Base-by-base conservation (phyloP, 768 basidiomycete genomes). In the Collybia nuda region DNA sequence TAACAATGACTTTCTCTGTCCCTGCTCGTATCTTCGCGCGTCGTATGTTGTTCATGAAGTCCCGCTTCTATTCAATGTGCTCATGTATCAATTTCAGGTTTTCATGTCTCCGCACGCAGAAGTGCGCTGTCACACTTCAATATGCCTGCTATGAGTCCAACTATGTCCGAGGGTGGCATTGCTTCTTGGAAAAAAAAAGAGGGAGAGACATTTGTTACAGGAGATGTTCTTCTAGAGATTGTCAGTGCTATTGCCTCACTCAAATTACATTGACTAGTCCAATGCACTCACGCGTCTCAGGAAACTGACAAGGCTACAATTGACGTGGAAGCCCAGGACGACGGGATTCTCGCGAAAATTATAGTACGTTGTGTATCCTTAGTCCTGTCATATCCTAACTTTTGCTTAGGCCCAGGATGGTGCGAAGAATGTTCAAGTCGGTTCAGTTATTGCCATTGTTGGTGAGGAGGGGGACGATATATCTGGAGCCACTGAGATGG, bases 281-380 rank as follows among this genome's bases (percentile, higher is more conserved):
- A 36, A 51, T 50, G 36, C 40, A 51, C 50, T 47, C 53, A 38
- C 52, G 41, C 37, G 15, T 26, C 32, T 28, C 55, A 96, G 93
- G 97, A 99, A 87, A 99, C 97, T 47, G 97, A 99, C 86, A 99
- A 99, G 81, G 96, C 97, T 18, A 95, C 94, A 42, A 98, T 99
- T 70, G 97, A 99, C 73, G 96, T 99, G 29, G 97, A 99, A 73
- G 93, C 97, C 7, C 95, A 95, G 74, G 97, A 98, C 38, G 97
- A 99, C 59, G 97, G 97, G 59, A 73, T 98, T 56, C 75, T 99
- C 52, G 95, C 90, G 45, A 98, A 98, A 82, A 97, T 99, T 59
- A 86, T 99, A 48, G 95, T 94, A 72, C 51, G 91, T 73, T 5
- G 15, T 28, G 14, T 40, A 22, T 23, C 39, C 24, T 26, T 18